Evolutionary conservation across 2,329 filamentous ascomycete genomes (phyloP).

Genomic region (Colletotrichum noveboracense): DNA sequence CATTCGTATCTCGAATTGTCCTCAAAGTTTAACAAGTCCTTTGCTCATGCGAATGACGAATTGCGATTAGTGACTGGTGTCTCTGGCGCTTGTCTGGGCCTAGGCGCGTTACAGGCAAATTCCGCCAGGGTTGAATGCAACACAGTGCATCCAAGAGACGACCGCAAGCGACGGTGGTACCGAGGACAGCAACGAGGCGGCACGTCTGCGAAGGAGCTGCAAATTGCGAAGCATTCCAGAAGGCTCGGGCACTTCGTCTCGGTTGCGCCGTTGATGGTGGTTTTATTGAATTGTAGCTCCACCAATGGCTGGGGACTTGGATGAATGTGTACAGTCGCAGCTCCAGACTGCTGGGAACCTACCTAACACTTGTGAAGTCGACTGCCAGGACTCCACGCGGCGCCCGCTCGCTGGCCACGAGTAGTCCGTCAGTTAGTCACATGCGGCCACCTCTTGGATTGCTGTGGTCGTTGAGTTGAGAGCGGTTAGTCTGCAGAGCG

Average conservation of each 20-base stretch:
- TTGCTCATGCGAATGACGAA: not conserved
- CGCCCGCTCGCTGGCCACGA: not conserved
- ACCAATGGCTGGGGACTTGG: not conserved
- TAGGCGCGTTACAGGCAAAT: conserved; percentile 12
- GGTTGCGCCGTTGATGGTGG: not conserved
- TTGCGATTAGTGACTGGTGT: not conserved
- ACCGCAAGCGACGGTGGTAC: not conserved
- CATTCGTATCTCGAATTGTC: not conserved
- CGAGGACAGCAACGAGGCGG: not conserved
- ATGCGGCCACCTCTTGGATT: not conserved
- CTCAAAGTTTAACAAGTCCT: not conserved
- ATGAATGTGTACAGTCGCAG: not conserved
- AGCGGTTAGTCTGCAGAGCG: not conserved
- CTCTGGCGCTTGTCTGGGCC: not conserved
- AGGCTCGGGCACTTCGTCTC: not conserved
- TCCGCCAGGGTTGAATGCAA: not conserved
- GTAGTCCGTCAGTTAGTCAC: not conserved
- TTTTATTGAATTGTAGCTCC: not conserved
- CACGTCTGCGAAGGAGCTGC: not conserved
- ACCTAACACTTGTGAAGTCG: not conserved
- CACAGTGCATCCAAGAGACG: conserved; percentile 4
- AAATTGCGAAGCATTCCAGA: not conserved
- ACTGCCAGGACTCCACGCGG: not conserved
- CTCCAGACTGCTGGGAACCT: not conserved
- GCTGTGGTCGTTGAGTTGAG: not conserved